Percentiles rank a stretch among this genome's conserved stretches.
phyloP scores from a whole-genome alignment of 257 asterid genomes.

The Gentiana straminea region DNA sequence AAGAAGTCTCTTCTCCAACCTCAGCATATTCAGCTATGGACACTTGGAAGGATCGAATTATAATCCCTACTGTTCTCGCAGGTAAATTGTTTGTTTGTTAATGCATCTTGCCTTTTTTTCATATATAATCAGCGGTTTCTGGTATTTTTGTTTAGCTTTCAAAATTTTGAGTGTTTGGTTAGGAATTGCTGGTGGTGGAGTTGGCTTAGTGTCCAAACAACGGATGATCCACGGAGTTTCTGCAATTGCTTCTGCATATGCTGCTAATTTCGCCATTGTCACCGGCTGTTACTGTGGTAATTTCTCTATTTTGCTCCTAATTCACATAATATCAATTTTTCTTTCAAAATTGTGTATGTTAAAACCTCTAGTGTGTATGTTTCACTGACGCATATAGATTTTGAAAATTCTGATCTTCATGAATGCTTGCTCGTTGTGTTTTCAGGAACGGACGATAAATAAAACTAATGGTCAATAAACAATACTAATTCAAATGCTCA shows the following conservation, averaged over 20 bases:
- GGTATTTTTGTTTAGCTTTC: background rate
- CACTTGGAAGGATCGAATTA: conserved; percentile 51
- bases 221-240: conserved; percentile 54
- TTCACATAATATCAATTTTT: background rate
- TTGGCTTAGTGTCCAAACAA: conserved; percentile 67
- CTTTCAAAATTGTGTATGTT: too few relatives aligned
- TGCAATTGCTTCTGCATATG: conserved; percentile 56
- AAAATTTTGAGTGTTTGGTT: conserved; percentile 3
- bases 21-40: conserved; percentile 32
- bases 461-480: too few relatives aligned
- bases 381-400: too few relatives aligned
- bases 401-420: too few relatives aligned
- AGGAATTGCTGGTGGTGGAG: conserved; percentile 85
- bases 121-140: too few relatives aligned
- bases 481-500: too few relatives aligned
- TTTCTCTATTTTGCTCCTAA: background rate
- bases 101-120: too few relatives aligned
- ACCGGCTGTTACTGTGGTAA: conserved; percentile 90
- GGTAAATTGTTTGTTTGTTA: conserved; percentile 21
- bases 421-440: too few relatives aligned
- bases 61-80: conserved; percentile 73
- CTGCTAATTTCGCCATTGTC: conserved; percentile 76
- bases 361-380: too few relatives aligned
- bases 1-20: conserved; percentile 2
- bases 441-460: too few relatives aligned